Evolutionary conservation across 2,329 filamentous ascomycete species (phyloP).

Genomic region (Xylaria sp.): DNA sequence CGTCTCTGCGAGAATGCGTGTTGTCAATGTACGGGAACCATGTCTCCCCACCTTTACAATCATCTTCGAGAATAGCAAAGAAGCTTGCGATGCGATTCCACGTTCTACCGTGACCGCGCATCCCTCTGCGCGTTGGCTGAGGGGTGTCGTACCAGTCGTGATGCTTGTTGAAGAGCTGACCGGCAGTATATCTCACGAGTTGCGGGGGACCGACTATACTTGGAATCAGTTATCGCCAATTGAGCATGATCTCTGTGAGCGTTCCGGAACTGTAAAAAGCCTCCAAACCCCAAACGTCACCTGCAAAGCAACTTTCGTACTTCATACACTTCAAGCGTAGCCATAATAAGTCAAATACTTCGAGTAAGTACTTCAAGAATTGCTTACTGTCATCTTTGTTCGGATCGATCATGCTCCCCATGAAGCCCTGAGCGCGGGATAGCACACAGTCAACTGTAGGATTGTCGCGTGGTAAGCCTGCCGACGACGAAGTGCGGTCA

Average conservation of each 20-base stretch:
- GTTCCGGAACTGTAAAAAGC: not conserved
- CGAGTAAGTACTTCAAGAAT: not conserved
- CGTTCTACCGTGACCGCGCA: slow-evolving; percentile 38
- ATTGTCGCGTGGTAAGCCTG: slow-evolving; percentile 52
- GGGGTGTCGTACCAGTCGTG: slow-evolving; percentile 54
- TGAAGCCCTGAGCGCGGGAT: slow-evolving; percentile 50
- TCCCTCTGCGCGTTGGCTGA: slow-evolving; percentile 39
- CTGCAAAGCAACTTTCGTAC: not conserved
- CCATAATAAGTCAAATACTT: too few relatives aligned
- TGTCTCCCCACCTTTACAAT: slow-evolving; percentile 55
- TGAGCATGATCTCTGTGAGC: not conserved
- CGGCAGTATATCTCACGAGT: slow-evolving; percentile 54
- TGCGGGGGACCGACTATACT: slow-evolving; percentile 52
- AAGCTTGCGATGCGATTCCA: slow-evolving; percentile 56
- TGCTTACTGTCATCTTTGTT: slow-evolving; percentile 51
- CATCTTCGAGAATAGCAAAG: slow-evolving; percentile 55
- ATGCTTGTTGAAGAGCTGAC: slow-evolving; percentile 55
- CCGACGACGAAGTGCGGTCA: slow-evolving; percentile 54
- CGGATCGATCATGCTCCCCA: slow-evolving; percentile 53
- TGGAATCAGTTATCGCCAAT: not conserved
- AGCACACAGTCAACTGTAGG: slow-evolving; percentile 54
- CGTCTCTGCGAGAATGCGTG: slow-evolving; percentile 27
- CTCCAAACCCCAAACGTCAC: not conserved
- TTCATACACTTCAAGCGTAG: not conserved
- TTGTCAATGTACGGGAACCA: slow-evolving; percentile 52